Evolutionary conservation across 2,329 filamentous ascomycete genomes (phyloP), one percentile per base, ranked within the genome.

Genomic region (Epicoccum nigrum): DNA sequence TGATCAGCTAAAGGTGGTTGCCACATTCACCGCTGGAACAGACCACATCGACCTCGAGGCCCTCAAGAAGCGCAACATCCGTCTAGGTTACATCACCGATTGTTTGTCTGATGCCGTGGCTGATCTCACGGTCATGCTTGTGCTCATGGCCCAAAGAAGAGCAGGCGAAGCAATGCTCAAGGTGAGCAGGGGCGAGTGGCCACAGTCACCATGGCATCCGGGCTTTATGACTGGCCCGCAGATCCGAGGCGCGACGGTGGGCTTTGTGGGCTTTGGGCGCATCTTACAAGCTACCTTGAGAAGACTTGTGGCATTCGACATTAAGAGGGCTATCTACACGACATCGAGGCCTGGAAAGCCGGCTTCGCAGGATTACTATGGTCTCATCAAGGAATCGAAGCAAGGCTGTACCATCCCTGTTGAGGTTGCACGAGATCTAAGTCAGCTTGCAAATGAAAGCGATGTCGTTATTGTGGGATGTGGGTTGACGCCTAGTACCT

Each of bases 11-110:
- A 68, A 65, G 51, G 60, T 54, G 3, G 59, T 70, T 20, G 64
- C 67, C 2, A 69, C 67, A 1, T 69, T 68, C 50, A 68, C 65
- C 7, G 63, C 69, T n/a, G 68, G 67, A 1, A 69, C 63, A 11
- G 65, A 69, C 45, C 65, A 69, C 40, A 57, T 70, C 6, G 62
- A 69, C 41, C 56, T 56, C 3, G 45, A 49, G 7, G 58, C 60
- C 1, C 56, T 69, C 2, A 69, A 66, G 47, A 54, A 57, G 20
- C 62, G 63, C 34, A 55, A 55, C 31, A 64, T 70, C 23, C 60
- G 67, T 0, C 59, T 69, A 4, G 68, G 67, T 12, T 69, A 69
- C 38, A 70, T 67, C 16, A 64, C 65, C 12, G 67, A 61, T 32
- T 64, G 58, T 42, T 59, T 70, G 11, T 69, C 67, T 27, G 65